Base-by-base conservation (phyloP, 768 basidiomycete species). In the Chalciporus sphaerocephalus region DNA sequence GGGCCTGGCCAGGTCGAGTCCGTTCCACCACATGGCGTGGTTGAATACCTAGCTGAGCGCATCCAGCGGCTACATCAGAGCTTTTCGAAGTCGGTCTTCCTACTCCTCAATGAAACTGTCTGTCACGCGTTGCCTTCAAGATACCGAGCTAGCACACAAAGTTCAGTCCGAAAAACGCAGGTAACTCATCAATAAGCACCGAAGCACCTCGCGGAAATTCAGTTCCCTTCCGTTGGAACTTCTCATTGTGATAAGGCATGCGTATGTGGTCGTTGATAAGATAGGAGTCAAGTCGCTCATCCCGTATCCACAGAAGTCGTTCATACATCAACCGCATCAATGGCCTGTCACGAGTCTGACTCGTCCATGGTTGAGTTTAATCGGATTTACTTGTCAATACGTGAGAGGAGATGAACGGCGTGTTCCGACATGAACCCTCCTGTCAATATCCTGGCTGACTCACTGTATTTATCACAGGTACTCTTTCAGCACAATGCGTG, bases 261-360 rank as follows among this genome's bases (percentile, higher is more conserved):
- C 34, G 43, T 36, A 35, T 5, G 38, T 5, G 25, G 38, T 40
- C 16, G 39, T 20, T 47, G 54, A 60, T 58, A 54, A 49, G 48
- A 32, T 24, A 46, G 23, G 44, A 46, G 49, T 56, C 60, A 56
- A n/a, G 41, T 24, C 46, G 20, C 37, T 22, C 46, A 46, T 55
- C 44, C 15, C 34, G 53, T 38, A 32, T 32, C 12, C 13, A 32
- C 30, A 40, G 54, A 57, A 58, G 56, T 28, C 21, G 4, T 43
- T 55, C 40, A 40, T 25, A 16, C 39, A 40, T 40, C 15, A n/a
- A 32, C n/a, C n/a, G n/a, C 42, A 43, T 35, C 20, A 13, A 32
- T 42, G 25, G 38, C 37, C 20, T n/a, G 20, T 33, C 30, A 30
- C 35, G 35, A 25, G 17, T 11, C 48, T 47, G 56, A 54, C 47